Evolutionary conservation across 306 rosid genomes (phyloP), one percentile per base, ranked within the genome.

Genomic region (Corylus avellana): DNA sequence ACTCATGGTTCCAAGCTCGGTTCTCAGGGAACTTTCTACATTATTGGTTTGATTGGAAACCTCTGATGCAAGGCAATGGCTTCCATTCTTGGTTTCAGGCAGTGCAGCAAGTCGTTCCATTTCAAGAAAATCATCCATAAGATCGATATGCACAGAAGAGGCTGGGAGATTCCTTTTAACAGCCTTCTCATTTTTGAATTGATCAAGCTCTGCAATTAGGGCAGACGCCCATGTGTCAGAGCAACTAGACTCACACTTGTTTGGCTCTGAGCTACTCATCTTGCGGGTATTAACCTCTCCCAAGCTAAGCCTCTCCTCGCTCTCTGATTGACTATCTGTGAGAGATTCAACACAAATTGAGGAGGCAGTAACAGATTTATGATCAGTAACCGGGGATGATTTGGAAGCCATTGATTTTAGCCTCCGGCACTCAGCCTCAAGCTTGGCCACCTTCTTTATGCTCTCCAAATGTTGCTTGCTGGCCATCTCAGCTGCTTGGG

Each of bases 81-180:
- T 75, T 85, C 80, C 84, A 14, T 79, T 84, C 70, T 84, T 83
- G 12, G 85, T 44, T 54, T 88, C 92, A 2, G 91, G 90, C 84
- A 92, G 85, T 29, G 97, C 89, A 80, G 82, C 97, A 39, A 94
- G 92, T 78, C 88, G 85, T 74, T 94, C 98, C 98, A 94, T 94
- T 85, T 94, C 98, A 59, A 94, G 98, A 87, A 94, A 94, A 86
- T 94, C 98, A n/a, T 94, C 97, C 98, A 94, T 94, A 73, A 94
- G 86, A 84, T 88, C 91, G 59, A 89, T 85, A 80, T 91, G 87
- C 72, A 85, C 74, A 37, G 96, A 90, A 78, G 87, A 72, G 51
- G 91, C 73, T 32, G 84, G 90, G 61, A 85, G 77, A 79, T 83
- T 83, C 73, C 88, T 83, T 39, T 62, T 61, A 32, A 58, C 75